A percentile compares a stretch with the other conserved stretches of the same genome.
These are phyloP conservation scores for Tubosaeta sp. DNA, from an alignment of 768 basidiomycete genomes.

Conservation along the genomic window DNA sequence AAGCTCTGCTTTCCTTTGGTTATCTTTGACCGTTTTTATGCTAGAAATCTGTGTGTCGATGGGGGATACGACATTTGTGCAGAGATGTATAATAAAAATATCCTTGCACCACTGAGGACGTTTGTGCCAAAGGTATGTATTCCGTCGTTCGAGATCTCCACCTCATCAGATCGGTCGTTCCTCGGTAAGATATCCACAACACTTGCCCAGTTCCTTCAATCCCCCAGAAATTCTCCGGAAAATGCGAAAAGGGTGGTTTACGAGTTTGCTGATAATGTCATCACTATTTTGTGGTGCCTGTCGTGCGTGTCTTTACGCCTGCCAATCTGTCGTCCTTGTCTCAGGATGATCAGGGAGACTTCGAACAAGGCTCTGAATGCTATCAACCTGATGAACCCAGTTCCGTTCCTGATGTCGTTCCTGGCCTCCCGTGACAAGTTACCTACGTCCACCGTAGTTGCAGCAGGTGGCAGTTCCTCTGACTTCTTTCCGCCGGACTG, in stretches of 20 bases:
- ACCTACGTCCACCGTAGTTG: constrained; percentile 65
- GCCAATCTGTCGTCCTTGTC: constrained; percentile 3
- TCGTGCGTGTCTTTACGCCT: constrained; percentile 60
- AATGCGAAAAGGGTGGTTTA: constrained; percentile 73
- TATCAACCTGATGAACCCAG: constrained; percentile 74
- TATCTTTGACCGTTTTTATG: constrained; percentile 5
- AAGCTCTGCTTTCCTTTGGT: neutral
- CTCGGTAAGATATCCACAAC: constrained; percentile 63
- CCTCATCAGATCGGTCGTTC: neutral
- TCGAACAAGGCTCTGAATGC: constrained; percentile 80
- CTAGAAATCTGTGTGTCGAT: constrained; percentile 89
- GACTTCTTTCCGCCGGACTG: neutral
- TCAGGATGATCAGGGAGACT: constrained; percentile 60
- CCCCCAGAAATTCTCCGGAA: constrained; percentile 61
- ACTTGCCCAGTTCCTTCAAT: constrained; percentile 61
- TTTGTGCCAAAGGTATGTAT: constrained; percentile 72
- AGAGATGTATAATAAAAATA: constrained; percentile 96
- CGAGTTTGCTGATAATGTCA: constrained; percentile 87
- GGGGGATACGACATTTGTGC: constrained; percentile 94
- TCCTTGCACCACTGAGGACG: constrained; percentile 68
- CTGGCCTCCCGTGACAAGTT: constrained; percentile 65
- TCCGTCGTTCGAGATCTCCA: neutral
- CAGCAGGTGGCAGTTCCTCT: constrained; percentile 59
- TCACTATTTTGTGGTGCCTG: constrained; percentile 91
- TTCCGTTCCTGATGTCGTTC: constrained; percentile 90